Evolutionary conservation across 164 flowering plant species (phyloP).

Genomic region (Umbellularia californica): DNA sequence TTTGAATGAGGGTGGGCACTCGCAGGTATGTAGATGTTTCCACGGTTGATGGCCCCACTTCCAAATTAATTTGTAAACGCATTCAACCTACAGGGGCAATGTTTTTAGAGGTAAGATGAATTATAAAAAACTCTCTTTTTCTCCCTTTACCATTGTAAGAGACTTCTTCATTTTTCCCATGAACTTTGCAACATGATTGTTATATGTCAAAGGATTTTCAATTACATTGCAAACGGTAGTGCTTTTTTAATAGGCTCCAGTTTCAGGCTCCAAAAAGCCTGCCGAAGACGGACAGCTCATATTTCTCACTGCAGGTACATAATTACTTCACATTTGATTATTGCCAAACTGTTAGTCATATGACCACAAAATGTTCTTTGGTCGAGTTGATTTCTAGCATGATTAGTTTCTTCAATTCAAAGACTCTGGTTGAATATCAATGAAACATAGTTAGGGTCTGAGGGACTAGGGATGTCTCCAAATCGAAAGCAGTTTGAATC

Average conservation of each 20-base stretch:
- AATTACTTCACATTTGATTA: background rate
- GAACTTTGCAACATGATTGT: background rate
- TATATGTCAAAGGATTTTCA: conserved; percentile 11
- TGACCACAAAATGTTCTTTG: background rate
- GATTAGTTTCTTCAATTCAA: background rate
- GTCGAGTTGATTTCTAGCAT: background rate
- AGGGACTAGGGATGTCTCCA: background rate
- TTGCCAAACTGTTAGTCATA: background rate
- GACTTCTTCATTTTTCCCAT: background rate
- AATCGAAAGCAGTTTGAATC: background rate
- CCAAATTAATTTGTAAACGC: conserved; percentile 53
- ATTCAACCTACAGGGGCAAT: conserved; percentile 77
- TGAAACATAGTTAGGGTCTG: background rate
- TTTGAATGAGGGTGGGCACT: conserved; percentile 12
- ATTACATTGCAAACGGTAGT: conserved; percentile 15
- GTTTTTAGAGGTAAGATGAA: conserved; percentile 66
- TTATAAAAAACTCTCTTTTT: background rate
- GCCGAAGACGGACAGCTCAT: conserved; percentile 94
- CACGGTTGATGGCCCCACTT: conserved; percentile 79
- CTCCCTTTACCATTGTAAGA: background rate
- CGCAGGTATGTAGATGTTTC: conserved; percentile 89
- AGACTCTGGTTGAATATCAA: background rate
- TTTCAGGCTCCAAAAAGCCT: conserved; percentile 98
- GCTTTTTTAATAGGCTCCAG: conserved; percentile 73
- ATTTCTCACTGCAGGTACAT: conserved; percentile 83